These are phyloP conservation scores for Diphasiastrum complanatum DNA, from an alignment of 83 land plant species.

Conservation along the genomic window DNA sequence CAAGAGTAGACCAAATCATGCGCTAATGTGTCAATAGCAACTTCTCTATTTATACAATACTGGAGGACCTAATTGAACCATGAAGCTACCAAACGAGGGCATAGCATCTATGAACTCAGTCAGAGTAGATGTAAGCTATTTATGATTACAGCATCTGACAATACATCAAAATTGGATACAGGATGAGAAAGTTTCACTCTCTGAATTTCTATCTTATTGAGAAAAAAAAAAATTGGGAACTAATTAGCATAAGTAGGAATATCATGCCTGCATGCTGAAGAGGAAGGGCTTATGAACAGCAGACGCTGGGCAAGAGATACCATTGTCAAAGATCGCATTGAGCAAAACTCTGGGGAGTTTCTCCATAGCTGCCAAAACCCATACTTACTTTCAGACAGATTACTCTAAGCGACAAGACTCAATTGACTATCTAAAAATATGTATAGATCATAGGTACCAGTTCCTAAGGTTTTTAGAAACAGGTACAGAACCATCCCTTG, in stretches of 20 bases:
- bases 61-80: too few relatives aligned
- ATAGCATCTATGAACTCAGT: not conserved
- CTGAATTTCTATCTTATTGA: too few relatives aligned
- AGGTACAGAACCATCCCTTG: too few relatives aligned
- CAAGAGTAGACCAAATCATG: too few relatives aligned
- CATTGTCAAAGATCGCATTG: constrained; percentile 73
- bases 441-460: too few relatives aligned
- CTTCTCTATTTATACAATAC: too few relatives aligned
- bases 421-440: too few relatives aligned
- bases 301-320: constrained; percentile 83
- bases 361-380: constrained; percentile 67
- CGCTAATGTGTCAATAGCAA: too few relatives aligned
- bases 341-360: constrained; percentile 71
- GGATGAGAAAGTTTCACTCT: too few relatives aligned
- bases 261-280: constrained; percentile 68
- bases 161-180: not conserved
- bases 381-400: not conserved
- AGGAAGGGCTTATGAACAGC: constrained; percentile 42
- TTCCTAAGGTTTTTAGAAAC: too few relatives aligned
- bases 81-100: not conserved
- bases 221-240: too few relatives aligned
- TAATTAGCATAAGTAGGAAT: not conserved
- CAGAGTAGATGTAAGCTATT: not conserved
- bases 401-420: not conserved
- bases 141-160: not conserved